These are phyloP conservation scores for Urtica urens DNA, from an alignment of 306 rosid species.

Conservation along the genomic window DNA sequence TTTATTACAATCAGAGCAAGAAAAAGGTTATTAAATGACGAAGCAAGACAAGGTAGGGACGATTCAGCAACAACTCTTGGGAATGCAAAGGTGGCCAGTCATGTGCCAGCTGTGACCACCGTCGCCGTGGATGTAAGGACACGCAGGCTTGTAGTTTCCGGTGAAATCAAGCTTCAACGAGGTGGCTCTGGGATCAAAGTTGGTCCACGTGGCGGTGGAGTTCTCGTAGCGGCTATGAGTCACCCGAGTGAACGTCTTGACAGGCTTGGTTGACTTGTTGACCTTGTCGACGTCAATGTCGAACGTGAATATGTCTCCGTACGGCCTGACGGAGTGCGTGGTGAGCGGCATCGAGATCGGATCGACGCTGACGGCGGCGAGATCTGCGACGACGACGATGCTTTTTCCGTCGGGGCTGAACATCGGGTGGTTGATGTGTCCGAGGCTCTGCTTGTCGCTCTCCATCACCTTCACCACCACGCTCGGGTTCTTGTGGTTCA, in stretches of 20 bases:
- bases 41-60: too few relatives aligned
- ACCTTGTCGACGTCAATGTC: neutral
- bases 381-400: neutral
- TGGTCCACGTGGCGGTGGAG: slow-evolving; percentile 2
- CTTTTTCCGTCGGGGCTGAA: neutral
- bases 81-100: slow-evolving; percentile 1
- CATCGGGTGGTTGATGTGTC: neutral
- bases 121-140: neutral
- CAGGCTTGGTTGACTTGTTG: neutral
- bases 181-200: neutral
- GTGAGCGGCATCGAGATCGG: neutral
- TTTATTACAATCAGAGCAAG: too few relatives aligned
- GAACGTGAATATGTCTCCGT: neutral
- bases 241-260: neutral
- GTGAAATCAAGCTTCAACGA: neutral
- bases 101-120: neutral
- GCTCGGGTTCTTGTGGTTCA: neutral
- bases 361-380: neutral
- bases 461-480: neutral
- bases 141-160: neutral
- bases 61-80: slow-evolving; percentile 1
- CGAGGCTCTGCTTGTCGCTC: neutral
- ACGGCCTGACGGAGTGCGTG: slow-evolving; percentile 1
- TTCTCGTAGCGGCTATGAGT: neutral
- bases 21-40: too few relatives aligned